These are phyloP conservation scores for Corylus avellana DNA, from an alignment of 306 rosid genomes.

Conservation along the genomic window DNA sequence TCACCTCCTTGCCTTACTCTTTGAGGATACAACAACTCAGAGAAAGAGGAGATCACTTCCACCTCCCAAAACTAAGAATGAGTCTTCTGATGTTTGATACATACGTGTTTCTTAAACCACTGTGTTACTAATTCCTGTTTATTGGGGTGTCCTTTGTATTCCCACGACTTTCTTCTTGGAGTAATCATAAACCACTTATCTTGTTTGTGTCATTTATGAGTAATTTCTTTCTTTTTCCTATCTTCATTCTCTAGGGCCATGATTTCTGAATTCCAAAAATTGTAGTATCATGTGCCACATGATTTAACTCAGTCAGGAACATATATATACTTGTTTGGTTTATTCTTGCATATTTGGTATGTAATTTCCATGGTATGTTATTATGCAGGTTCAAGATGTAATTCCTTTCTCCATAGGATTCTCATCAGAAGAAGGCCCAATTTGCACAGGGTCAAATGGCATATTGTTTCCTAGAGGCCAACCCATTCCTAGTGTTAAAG, in stretches of 20 bases:
- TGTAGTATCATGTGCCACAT: background rate
- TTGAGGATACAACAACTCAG: no score
- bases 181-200: background rate
- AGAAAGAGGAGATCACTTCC: no score
- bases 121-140: background rate
- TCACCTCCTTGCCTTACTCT: no score
- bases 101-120: background rate
- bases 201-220: background rate
- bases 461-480: conserved; percentile 75
- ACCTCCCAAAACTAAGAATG: background rate
- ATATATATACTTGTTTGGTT: conserved; percentile 8
- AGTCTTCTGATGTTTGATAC: background rate
- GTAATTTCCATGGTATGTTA: conserved; percentile 25
- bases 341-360: conserved; percentile 16
- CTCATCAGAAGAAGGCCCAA: conserved; percentile 56
- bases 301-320: background rate
- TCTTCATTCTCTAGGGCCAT: background rate
- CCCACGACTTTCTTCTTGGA: background rate
- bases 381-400: conserved; percentile 76
- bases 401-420: conserved; percentile 75
- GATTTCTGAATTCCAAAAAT: background rate
- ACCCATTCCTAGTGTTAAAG: conserved; percentile 61
- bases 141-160: background rate
- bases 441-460: conserved; percentile 46
- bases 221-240: background rate